phyloP scores from a whole-genome alignment of 2,329 filamentous ascomycete genomes.

The Piedraia hortae region DNA sequence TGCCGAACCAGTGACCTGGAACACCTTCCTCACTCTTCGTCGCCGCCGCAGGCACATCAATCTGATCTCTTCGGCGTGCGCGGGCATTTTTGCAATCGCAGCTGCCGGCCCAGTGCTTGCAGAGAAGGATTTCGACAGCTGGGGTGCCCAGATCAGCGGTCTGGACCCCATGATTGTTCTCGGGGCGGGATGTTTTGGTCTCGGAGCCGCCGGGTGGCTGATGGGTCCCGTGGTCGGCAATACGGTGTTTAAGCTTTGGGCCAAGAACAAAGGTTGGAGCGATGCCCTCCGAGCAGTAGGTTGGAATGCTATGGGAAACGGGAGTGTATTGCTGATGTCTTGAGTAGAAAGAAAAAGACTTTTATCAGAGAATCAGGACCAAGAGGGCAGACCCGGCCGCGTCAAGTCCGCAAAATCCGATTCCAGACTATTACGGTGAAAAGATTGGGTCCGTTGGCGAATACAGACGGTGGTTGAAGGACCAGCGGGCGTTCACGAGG shows the following conservation, averaged over 20 bases:
- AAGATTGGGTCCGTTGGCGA: constrained; percentile 84
- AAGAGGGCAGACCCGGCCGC: constrained; percentile 75
- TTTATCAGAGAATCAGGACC: constrained; percentile 75
- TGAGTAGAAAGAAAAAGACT: constrained; percentile 63
- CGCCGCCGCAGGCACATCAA: constrained; percentile 64
- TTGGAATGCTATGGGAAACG: constrained; percentile 1
- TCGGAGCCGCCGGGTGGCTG: constrained; percentile 65
- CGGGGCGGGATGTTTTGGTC: constrained; percentile 51
- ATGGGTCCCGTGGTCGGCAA: constrained; percentile 61
- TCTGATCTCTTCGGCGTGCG: constrained; percentile 44
- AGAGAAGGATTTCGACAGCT: constrained; percentile 40
- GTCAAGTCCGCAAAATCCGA: constrained; percentile 73
- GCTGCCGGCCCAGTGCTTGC: constrained; percentile 38
- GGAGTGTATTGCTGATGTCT: constrained; percentile 1
- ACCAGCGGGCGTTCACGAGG: constrained; percentile 76
- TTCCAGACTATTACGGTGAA: constrained; percentile 94
- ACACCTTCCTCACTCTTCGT: constrained; percentile 76
- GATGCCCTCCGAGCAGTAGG: constrained; percentile 41
- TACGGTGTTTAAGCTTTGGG: constrained; percentile 47
- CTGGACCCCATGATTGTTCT: constrained; percentile 71
- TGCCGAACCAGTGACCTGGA: constrained; percentile 31
- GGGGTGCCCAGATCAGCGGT: constrained; percentile 39
- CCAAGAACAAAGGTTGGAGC: constrained; percentile 32
- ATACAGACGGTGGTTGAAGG: constrained; percentile 89
- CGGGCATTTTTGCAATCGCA: constrained; percentile 33